A percentile compares a stretch with the other conserved stretches of the same genome.
These are phyloP conservation scores for Linnemannia schmuckeri DNA, from an alignment of 192 early-diverging fungal species.

Conservation along the genomic window DNA sequence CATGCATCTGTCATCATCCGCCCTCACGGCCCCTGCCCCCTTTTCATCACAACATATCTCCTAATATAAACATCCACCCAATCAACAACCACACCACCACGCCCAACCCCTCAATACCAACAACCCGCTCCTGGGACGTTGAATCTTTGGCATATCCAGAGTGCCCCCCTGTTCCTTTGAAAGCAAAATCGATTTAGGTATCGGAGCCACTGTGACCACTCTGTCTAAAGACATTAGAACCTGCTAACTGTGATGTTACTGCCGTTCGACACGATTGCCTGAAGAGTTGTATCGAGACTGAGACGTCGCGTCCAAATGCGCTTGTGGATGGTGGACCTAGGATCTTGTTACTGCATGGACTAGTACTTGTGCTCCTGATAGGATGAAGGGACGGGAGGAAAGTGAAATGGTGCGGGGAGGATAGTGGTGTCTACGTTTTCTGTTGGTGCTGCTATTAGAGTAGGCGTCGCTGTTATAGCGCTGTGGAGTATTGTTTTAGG, in stretches of 20 bases:
- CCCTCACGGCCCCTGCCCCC: background rate
- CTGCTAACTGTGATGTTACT: background rate
- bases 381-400: no score
- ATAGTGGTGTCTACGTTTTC: no score
- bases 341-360: background rate
- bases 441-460: no score
- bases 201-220: no score
- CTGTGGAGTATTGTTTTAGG: no score
- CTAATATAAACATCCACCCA: background rate
- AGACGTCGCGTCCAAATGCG: background rate
- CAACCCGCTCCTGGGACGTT: background rate
- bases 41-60: background rate
- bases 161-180: no score
- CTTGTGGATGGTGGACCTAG: background rate
- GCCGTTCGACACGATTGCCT: background rate
- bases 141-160: background rate
- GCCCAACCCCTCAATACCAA: background rate
- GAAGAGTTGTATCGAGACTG: background rate
- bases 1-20: background rate
- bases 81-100: background rate
- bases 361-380: no score
- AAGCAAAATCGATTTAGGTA: no score
- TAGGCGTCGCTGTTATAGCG: no score
- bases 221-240: no score
- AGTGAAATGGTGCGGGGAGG: no score